Base-by-base conservation (phyloP, 441 rosid species). In the Arabidopsis hybrid region DNA sequence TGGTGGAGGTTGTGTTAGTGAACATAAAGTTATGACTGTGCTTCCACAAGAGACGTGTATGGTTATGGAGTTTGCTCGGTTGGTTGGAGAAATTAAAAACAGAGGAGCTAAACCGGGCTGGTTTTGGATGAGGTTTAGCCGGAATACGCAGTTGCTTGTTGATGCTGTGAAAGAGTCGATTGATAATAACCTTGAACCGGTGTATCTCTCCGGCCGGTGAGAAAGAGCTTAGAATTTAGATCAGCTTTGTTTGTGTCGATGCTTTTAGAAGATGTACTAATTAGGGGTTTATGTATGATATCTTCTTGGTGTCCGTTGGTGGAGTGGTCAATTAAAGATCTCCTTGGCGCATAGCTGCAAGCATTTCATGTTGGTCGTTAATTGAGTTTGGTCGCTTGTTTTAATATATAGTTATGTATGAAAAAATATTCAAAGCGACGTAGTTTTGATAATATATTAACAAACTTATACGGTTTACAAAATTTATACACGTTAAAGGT, bases 11-110 rank as follows among this genome's bases (percentile, higher is more conserved):
- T 49, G 17, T 58, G 80, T 86, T 7, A 85, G 84, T 43, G 81
- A 84, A 67, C 91, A 88, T 78, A 71, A 18, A 4, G 77, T 91
- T 1, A 34, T 59, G 40, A 72, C 73, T 8, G 83, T 84, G 69
- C 65, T 88, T 55, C 91, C 94, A 4, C 97, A 93, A 77, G 98
- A 87, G 75, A 87, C 64, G 31, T 73, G 83, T 71, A 87, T 91
- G 97, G 94, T 93, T 73, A 83, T 65, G 39, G 97, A 91, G 83
- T 91, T 93, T 75, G 82, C 89, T 11, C 57, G 78, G 63, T 73
- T 91, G 79, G 95, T 86, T 2, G 78, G 79, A 26, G 77, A 83
- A 42, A 81, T 87, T 3, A 85, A 91, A 68, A 45, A 60, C 14
- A 75, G 78, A 18, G 90, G 96, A 14, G 80, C 85, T 17, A 83